phyloP scores from a whole-genome alignment of 164 flowering plant genomes.

The Stephania cephalantha region DNA sequence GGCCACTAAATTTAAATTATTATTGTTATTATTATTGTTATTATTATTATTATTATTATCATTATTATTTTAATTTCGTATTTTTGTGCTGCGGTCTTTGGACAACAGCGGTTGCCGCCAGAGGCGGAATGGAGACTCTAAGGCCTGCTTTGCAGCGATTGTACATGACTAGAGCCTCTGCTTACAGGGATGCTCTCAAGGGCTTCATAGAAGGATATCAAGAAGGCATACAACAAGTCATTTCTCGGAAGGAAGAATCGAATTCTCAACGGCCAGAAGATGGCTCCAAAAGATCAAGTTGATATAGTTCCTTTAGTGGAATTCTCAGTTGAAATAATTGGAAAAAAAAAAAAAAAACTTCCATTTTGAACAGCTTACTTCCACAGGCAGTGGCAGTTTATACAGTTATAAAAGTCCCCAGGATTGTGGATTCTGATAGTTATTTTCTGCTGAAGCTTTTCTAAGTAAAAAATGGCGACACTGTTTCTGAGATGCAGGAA shows the following conservation, averaged over 20 bases:
- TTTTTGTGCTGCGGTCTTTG: not conserved
- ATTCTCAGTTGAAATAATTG: constrained; percentile 8
- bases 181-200: constrained; percentile 79
- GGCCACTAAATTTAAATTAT: too few species aligned
- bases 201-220: constrained; percentile 82
- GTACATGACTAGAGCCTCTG: constrained; percentile 87
- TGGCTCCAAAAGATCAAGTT: constrained; percentile 23
- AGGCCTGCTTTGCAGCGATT: constrained; percentile 82
- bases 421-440: not conserved
- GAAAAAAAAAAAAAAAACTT: not conserved
- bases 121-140: constrained; percentile 92
- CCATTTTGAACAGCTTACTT: not conserved
- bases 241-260: constrained; percentile 53
- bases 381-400: not conserved
- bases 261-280: constrained; percentile 36
- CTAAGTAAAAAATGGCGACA: constrained; percentile 6
- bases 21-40: too few species aligned
- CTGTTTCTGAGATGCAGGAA: constrained; percentile 4
- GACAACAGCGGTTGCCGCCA: constrained; percentile 80
- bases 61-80: too few species aligned
- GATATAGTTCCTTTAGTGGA: constrained; percentile 2
- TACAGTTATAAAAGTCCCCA: not conserved
- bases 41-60: too few species aligned
- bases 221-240: constrained; percentile 74
- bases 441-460: too few species aligned